Evolutionary conservation across 1,284 basidiomycete genomes (phyloP), one percentile per base, ranked within the genome.

Genomic region (Cutaneotrichosporon curvatum): DNA sequence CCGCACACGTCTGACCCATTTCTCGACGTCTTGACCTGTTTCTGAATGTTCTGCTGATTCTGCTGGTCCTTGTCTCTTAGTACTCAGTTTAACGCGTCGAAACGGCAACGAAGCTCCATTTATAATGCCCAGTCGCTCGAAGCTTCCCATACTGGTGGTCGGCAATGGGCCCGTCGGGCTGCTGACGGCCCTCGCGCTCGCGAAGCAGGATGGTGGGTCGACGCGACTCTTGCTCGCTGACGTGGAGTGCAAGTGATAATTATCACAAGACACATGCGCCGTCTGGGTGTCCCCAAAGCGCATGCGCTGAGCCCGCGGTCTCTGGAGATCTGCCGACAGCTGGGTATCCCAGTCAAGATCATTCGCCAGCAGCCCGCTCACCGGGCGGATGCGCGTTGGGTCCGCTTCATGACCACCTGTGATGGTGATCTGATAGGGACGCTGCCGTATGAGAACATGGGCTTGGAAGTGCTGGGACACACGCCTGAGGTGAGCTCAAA

Each of bases 81-180:
- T n/a, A n/a, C n/a, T n/a, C n/a, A n/a, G n/a, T n/a, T n/a, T n/a
- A n/a, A n/a, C n/a, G n/a, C n/a, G n/a, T n/a, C n/a, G n/a, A n/a
- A n/a, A n/a, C n/a, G n/a, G n/a, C n/a, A n/a, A n/a, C n/a, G n/a
- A n/a, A n/a, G n/a, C n/a, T n/a, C n/a, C n/a, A n/a, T n/a, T n/a
- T n/a, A 28, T 7, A 28, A 28, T 28, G 25, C 12, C 25, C 8
- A 28, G 12, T 12, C 25, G 25, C 25, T 12, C 8, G 8, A 28
- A 34, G 32, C 48, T 50, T 16, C 56, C 56, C 19, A 49, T 58
- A 20, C 51, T 58, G 18, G 39, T 58, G 25, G 51, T 58, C 8
- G 56, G 56, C 11, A 53, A 55, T 21, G 56, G 56, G 3, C 56
- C 56, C 19, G 54, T 58, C 15, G 56, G 56, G 8, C 54, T 58